Base-by-base conservation (phyloP, 345 rosid species). In the Bruguiera parviflora region DNA sequence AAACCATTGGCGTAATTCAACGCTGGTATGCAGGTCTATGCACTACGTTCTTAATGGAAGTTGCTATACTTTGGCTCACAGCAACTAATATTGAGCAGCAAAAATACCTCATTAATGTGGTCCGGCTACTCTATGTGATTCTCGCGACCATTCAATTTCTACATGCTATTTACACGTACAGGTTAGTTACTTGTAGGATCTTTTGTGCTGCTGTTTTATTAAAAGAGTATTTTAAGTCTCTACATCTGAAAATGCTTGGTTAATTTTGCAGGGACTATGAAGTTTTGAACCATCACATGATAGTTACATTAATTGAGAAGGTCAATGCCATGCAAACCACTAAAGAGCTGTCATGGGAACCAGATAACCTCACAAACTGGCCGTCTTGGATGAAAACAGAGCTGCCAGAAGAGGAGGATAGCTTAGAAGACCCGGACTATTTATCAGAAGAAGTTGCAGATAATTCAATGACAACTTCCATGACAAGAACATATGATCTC, bases 191-290 rank as follows among this genome's bases (percentile, higher is more conserved):
- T 8, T 27, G 1, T 24, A 56, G 8, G 16, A 10, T 10, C 29
- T 56, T 27, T 21, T 56, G 18, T 43, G 49, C 49, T 43, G 19
- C 28, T 11, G 28, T 24, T 7, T 22, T 27, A 6, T 56, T 56
- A 10, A 3, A 10, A 21, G 31, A 16, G 18, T 10, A 32, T 47
- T 56, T 55, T 8, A 5, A 24, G 21, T 73, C 53, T 4, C 39
- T 25, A 9, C 5, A 35, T 31, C 11, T 22, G 51, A 32, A 24
- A 22, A 22, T 46, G 9, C 6, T 35, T 70, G 25, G 1, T 35
- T n/a, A 55, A 33, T 24, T 51, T 8, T 71, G 78, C 79, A 89
- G 98, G 81, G 96, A 92, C 69, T 90, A 85, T 67, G 96, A 92
- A 73, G 78, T 80, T 5, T 70, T 92, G 75, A 92, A 92, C 76